phyloP scores from a whole-genome alignment of 2,329 filamentous ascomycete genomes.

The Orbilia javanica region DNA sequence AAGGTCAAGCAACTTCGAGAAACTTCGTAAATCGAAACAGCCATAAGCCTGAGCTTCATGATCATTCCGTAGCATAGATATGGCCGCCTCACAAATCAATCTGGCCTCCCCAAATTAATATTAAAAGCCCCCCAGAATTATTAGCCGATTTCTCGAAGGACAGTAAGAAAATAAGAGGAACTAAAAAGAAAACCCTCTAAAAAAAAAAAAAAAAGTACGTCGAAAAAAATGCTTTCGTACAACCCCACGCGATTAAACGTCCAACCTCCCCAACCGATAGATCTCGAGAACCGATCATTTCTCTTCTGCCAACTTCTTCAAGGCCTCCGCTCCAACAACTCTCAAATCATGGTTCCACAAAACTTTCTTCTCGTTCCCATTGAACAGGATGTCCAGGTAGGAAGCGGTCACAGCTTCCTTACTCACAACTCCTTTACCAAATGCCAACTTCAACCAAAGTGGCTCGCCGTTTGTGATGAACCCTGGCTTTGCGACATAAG shows the following conservation, averaged over 20 bases:
- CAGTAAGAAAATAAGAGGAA: too few species aligned
- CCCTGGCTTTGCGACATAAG: slow-evolving; percentile 28
- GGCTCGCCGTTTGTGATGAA: slow-evolving; percentile 42
- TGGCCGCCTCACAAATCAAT: too few species aligned
- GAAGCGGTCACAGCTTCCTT: slow-evolving; percentile 34
- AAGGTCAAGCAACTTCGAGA: neutral
- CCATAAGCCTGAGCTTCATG: too few species aligned
- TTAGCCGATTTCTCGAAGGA: too few species aligned
- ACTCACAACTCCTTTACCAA: slow-evolving; percentile 13
- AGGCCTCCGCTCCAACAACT: slow-evolving; percentile 9
- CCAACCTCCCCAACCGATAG: too few species aligned
- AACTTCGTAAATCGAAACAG: neutral
- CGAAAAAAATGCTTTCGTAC: too few species aligned
- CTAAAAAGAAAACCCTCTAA: too few species aligned
- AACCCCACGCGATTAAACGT: neutral
- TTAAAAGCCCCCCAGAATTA: too few species aligned
- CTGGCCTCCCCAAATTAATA: too few species aligned
- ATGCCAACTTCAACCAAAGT: neutral
- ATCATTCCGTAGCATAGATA: too few species aligned
- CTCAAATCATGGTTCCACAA: slow-evolving; percentile 32
- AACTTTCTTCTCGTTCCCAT: slow-evolving; percentile 23
- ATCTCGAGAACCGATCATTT: slow-evolving; percentile 1
- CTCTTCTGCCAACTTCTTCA: slow-evolving; percentile 28
- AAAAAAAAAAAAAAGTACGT: neutral
- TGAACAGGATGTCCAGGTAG: slow-evolving; percentile 40